These are phyloP conservation scores for Aegle marmelos DNA, from an alignment of 345 rosid species.

Conservation along the genomic window DNA sequence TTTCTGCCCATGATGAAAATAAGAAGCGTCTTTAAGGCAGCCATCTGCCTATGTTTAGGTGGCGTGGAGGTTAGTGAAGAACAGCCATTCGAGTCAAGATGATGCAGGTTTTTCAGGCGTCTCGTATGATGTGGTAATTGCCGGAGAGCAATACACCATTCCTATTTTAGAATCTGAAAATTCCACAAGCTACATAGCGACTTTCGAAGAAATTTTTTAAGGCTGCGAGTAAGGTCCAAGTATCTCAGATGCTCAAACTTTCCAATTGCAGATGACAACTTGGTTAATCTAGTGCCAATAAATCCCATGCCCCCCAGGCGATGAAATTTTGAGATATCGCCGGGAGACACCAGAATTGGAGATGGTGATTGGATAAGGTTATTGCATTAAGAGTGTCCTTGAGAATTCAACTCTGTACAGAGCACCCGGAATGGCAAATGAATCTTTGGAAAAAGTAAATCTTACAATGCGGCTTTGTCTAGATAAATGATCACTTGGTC, in stretches of 20 bases:
- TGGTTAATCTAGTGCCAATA: neutral
- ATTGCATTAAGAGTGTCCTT: neutral
- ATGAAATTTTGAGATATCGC: neutral
- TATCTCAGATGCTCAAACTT: neutral
- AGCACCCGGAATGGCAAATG: neutral
- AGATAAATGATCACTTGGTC: neutral
- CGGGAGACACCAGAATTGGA: neutral
- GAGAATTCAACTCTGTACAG: neutral
- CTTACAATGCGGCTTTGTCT: neutral
- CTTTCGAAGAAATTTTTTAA: neutral
- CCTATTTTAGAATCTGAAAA: neutral
- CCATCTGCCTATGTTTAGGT: conserved; percentile 3
- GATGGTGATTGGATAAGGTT: neutral
- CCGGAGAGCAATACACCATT: neutral
- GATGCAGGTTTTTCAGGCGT: neutral
- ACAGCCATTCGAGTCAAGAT: neutral
- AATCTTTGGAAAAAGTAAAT: neutral
- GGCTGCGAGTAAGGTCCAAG: neutral
- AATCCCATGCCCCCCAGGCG: neutral
- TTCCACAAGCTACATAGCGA: neutral
- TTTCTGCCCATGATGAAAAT: neutral
- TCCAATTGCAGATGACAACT: neutral
- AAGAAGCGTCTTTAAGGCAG: neutral
- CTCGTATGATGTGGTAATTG: neutral
- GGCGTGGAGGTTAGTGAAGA: neutral